Base-by-base conservation (phyloP, 768 basidiomycete genomes). In the Sarcomyxa edulis region DNA sequence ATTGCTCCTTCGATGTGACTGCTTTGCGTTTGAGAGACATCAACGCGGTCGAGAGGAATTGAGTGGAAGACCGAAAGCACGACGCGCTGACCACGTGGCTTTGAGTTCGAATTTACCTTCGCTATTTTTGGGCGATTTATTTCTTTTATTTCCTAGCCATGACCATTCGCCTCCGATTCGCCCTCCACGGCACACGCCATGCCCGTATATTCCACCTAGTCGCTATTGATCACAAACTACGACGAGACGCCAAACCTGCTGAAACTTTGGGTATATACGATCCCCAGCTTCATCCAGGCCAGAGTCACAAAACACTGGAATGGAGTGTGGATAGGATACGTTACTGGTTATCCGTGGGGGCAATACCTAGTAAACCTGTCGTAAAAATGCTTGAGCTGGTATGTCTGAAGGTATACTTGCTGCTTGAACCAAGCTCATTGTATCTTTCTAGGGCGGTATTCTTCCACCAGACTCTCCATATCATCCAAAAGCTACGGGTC, bases 251-350 rank as follows among this genome's bases (percentile, higher is more conserved):
- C 27, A 81, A 80, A 54, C 95, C 95, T 9, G 74, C 87, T 49
- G 95, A 98, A 61, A 72, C 81, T 26, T 66, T 98, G 33, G 95
- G 92, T 22, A 69, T 85, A 32, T 96, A 86, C 65, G 70, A 89
- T 58, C 92, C 90, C 3, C 78, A 72, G 46, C 61, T 77, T 32
- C 59, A 58, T 35, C 66, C 55, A 12, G 72, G 68, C 25, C 58
- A 68, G 42, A 59, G 65, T 16, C 70, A 76, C 48, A 95, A 93
- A 62, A 79, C 75, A 23, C 69, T 97, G 40, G 75, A 83, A 49
- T 97, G 94, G 93, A 92, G 91, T 59, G 81, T 84, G 18, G 82
- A 88, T 50, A 78, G 95, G 55, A 89, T 98, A 57, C 72, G 73
- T 42, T 91, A 88, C 53, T 98, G 95, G 95, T 60, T 97, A 26